These are phyloP conservation scores for Mortierella sp. DNA, from an alignment of 371 early-diverging fungal species.

Conservation along the genomic window DNA sequence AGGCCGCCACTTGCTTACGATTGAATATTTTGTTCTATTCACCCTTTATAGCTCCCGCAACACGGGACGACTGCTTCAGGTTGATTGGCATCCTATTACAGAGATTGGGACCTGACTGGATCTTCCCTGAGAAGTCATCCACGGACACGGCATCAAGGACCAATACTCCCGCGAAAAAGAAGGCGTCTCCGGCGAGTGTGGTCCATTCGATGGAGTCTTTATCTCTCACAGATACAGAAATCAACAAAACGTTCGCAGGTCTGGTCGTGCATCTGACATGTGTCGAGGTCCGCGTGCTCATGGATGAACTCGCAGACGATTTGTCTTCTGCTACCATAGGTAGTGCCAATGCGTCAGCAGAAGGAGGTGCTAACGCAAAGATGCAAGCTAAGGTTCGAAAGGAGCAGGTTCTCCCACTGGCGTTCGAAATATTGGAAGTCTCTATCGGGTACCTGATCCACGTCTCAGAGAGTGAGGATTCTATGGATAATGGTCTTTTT, in stretches of 20 bases:
- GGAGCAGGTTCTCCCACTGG: conserved; percentile 43
- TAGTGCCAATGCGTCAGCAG: not conserved
- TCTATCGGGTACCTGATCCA: conserved; percentile 40
- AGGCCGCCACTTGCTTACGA: too few relatives aligned
- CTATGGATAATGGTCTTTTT: conserved; percentile 26
- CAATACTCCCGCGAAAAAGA: conserved; percentile 4
- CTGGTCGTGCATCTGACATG: conserved; percentile 40
- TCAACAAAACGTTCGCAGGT: conserved; percentile 39
- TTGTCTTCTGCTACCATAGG: not conserved
- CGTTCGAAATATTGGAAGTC: conserved; percentile 43
- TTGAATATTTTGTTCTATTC: not conserved
- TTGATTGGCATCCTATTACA: conserved; percentile 38
- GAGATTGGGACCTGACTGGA: conserved; percentile 40
- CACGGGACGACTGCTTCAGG: conserved; percentile 40
- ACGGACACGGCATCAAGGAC: not conserved
- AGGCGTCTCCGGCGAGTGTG: conserved; percentile 27
- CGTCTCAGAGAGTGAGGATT: conserved; percentile 27
- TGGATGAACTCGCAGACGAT: conserved; percentile 41
- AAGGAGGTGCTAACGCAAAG: not conserved
- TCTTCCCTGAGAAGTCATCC: conserved; percentile 32
- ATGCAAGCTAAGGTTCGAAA: conserved; percentile 19
- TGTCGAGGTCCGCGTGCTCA: conserved; percentile 42
- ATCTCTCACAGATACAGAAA: conserved; percentile 34
- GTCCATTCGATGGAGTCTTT: conserved; percentile 39
- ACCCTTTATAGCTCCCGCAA: conserved; percentile 21